Base-by-base conservation (phyloP, 768 basidiomycete genomes). In the Glaciozyma antarctica region DNA sequence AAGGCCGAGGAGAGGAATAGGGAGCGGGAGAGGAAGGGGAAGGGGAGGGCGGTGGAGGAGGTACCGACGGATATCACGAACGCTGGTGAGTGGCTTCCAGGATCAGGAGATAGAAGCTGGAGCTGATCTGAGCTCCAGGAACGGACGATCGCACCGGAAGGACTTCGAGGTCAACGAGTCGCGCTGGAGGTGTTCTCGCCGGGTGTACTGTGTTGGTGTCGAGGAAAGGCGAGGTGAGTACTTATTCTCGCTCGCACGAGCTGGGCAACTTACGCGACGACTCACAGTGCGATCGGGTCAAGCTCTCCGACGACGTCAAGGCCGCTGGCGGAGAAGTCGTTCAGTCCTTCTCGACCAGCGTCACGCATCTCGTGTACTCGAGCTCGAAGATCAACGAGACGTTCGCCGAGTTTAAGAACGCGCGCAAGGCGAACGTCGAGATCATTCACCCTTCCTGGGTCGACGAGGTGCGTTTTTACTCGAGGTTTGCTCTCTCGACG, bases 321-420 rank as follows among this genome's bases (percentile, higher is more conserved):
- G 57, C 62, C 28, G 60, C 64, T 19, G 67, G 63, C n/a, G 67
- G 60, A 13, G 28, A 43, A 15, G 63, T 52, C 8, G 60, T 57
- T 0, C 55, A 52, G 12, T 44, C 52, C 22, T 64, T 58, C 60
- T 54, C 48, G 49, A 47, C 45, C 2, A 30, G 51, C 7, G 58
- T 68, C 57, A 64, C 67, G 10, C 67, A 68, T 24, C 48, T 59
- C 52, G 21, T 68, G 28, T 32, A 62, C 34, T 21, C 43, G 15
- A 60, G 63, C 17, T 86, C 85, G 79, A 89, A 90, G 76, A 74
- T 81, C 58, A 91, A 93, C 74, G 91, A 90, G 75, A 90, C 91
- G 19, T 90, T 84, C 70, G 92, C 94, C 73, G 91, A 94, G 74
- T 90, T 98, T 78, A 90, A 90, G 76, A 92, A 92, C 73, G 71